Percentiles rank a stretch among this genome's conserved stretches.
Conservation (phyloP, 2,329 filamentous ascomycete species). For the Fusarium gaditjirri region DNA sequence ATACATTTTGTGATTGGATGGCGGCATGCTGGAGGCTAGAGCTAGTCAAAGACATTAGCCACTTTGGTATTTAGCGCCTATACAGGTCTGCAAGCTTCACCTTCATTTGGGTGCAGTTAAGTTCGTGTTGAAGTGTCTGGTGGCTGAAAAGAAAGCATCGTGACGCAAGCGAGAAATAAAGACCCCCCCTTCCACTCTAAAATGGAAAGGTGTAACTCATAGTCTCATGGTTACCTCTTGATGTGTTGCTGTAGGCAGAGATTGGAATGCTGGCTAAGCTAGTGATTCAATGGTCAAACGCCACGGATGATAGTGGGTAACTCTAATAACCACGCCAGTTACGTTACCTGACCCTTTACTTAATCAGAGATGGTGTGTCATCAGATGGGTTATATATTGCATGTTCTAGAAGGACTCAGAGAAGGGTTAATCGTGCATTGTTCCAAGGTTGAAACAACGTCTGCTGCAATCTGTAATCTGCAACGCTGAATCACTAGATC, state of each 20-base stretch:
- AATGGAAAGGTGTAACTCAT: neutral
- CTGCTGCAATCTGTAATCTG: too few species aligned
- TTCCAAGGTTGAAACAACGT: accelerated
- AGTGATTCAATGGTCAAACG: neutral
- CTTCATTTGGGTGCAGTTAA: too few species aligned
- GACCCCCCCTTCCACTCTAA: neutral
- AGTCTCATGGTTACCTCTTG: neutral
- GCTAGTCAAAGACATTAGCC: neutral
- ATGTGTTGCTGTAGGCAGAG: neutral
- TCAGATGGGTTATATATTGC: neutral
- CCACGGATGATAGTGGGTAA: neutral
- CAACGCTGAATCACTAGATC: accelerated
- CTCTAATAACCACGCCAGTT: neutral
- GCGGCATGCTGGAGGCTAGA: accelerated
- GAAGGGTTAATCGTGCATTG: accelerated
- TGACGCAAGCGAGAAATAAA: neutral
- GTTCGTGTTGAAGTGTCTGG: neutral
- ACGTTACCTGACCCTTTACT: neutral
- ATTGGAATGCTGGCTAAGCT: neutral
- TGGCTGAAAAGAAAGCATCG: neutral
- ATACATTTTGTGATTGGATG: neutral
- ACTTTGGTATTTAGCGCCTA: neutral
- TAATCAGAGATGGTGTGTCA: neutral
- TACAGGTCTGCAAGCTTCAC: too few species aligned
- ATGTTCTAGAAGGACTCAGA: neutral